Evolutionary conservation across 1,284 basidiomycete species (phyloP).

Genomic region (Phlebopus sp.): DNA sequence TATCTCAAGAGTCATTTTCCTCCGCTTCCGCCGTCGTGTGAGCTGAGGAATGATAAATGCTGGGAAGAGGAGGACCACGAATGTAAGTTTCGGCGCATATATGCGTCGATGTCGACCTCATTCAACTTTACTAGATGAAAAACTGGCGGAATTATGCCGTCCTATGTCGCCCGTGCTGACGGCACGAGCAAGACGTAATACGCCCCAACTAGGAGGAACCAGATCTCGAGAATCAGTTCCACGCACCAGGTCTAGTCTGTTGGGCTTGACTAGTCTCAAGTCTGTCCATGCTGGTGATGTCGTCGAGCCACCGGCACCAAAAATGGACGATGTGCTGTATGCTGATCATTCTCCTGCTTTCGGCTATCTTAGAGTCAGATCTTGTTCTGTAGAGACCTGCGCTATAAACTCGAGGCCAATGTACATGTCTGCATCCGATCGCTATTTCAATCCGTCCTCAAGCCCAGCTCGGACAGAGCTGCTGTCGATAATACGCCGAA

Average conservation of each 20-base stretch:
- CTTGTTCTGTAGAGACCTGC: slow-evolving; percentile 33
- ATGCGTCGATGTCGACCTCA: slow-evolving; percentile 13
- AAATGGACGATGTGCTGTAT: too few relatives aligned
- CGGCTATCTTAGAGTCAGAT: too few relatives aligned
- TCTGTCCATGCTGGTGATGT: slow-evolving; percentile 20
- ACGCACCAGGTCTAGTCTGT: slow-evolving; percentile 16
- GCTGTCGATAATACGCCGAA: slow-evolving; percentile 7
- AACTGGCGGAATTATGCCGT: slow-evolving; percentile 23
- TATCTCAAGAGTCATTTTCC: slow-evolving; percentile 41
- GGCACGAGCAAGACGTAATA: slow-evolving; percentile 35
- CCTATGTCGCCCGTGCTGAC: slow-evolving; percentile 43
- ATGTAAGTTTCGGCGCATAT: slow-evolving; percentile 30
- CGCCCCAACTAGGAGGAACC: slow-evolving; percentile 31
- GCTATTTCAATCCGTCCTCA: slow-evolving; percentile 19
- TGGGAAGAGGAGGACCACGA: slow-evolving; percentile 34
- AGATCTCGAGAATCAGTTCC: slow-evolving; percentile 25
- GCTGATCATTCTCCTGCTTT: too few relatives aligned
- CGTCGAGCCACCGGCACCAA: too few relatives aligned
- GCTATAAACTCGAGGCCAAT: slow-evolving; percentile 30
- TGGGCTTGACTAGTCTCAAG: too few relatives aligned
- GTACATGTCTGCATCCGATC: slow-evolving; percentile 22
- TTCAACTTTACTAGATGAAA: too few relatives aligned
- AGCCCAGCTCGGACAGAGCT: slow-evolving; percentile 1
- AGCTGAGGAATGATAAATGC: slow-evolving; percentile 32
- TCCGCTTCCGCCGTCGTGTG: too few relatives aligned